These are phyloP conservation scores for Globisporangium nodosum DNA, from an alignment of 352 stramenopile species.

Conservation along the genomic window DNA sequence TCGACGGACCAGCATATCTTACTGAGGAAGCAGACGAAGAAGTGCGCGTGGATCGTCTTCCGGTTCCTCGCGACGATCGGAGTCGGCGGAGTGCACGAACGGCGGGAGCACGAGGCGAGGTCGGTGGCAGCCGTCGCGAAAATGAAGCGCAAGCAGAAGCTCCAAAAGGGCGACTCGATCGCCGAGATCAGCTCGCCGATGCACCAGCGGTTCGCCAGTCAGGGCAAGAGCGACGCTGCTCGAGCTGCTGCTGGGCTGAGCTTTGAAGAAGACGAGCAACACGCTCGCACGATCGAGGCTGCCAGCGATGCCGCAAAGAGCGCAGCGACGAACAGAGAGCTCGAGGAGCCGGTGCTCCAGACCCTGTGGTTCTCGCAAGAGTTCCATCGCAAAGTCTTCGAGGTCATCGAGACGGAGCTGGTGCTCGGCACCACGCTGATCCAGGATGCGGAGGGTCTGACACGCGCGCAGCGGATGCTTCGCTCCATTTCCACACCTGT, in stretches of 20 bases:
- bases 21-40: slow-evolving; percentile 58
- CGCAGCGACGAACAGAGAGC: slow-evolving; percentile 60
- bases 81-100: slow-evolving; percentile 64
- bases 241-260: slow-evolving; percentile 19
- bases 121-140: slow-evolving; percentile 62
- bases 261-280: slow-evolving; percentile 50
- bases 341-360: slow-evolving; percentile 71
- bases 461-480: slow-evolving; percentile 73
- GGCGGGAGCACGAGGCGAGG: slow-evolving; percentile 68
- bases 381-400: slow-evolving; percentile 83
- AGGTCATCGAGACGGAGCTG: slow-evolving; percentile 80
- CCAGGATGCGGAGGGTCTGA: slow-evolving; percentile 70
- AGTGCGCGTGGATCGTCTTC: slow-evolving; percentile 80
- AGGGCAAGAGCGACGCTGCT: slow-evolving; percentile 16
- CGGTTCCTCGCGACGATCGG: slow-evolving; percentile 67
- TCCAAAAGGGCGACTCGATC: slow-evolving; percentile 31
- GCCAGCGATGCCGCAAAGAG: slow-evolving; percentile 76
- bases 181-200: slow-evolving; percentile 17
- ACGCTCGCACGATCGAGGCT: slow-evolving; percentile 55
- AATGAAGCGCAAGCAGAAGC: slow-evolving; percentile 57
- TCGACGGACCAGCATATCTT: slow-evolving; percentile 70
- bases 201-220: slow-evolving; percentile 6
- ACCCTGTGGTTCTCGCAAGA: slow-evolving; percentile 87
- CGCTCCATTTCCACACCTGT: slow-evolving; percentile 78
- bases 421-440: slow-evolving; percentile 60